Evolutionary conservation across 192 early-diverging fungal species (phyloP), one percentile per base, ranked within the genome.

Genomic region (Polychytrium aggregatum): DNA sequence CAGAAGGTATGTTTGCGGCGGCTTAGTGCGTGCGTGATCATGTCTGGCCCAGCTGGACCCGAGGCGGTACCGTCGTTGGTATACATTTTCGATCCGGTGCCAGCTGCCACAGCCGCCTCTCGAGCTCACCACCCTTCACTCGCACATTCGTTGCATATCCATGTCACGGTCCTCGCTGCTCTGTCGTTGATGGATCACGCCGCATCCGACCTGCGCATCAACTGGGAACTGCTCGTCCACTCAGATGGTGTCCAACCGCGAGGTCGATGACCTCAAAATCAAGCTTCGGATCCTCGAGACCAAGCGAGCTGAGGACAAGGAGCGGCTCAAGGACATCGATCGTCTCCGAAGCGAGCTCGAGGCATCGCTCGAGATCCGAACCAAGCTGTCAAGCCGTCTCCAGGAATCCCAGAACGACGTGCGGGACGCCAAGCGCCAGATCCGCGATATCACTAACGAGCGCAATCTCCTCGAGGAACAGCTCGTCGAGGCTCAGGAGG

Each of bases 231-330:
- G n/a, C n/a, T n/a, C n/a, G n/a, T n/a, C n/a, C n/a, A 27, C 24
- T 29, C 46, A 46, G 38, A 34, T 52, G 16, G 57, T 59, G 2
- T 50, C 57, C 7, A 26, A 52, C 2, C 41, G 57, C 59, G 83
- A 91, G 37, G 71, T 78, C 47, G 88, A 90, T 47, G 88, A 90
- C 42, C 60, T 91, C 27, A 75, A 81, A 11, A 62, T 86, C 39
- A 86, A 87, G 56, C 63, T 89, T 24, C 68, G 69, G 45, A 74
- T 83, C 33, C 62, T 91, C 14, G 87, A 94, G 63, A 64, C 65
- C 40, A 88, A 89, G 64, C 83, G 88, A 10, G 71, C 71, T 7
- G 84, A 91, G 48, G 90, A 92, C 57, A 65, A 82, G 20, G 84
- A 86, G 54, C 62, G 62, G 21, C 63, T 88, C 34, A 62, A 78